Percentiles rank a stretch among this genome's conserved stretches.
Evolutionary conservation across 108 stramenopile species (phyloP).

Genomic region (Bacterosira constricta): DNA sequence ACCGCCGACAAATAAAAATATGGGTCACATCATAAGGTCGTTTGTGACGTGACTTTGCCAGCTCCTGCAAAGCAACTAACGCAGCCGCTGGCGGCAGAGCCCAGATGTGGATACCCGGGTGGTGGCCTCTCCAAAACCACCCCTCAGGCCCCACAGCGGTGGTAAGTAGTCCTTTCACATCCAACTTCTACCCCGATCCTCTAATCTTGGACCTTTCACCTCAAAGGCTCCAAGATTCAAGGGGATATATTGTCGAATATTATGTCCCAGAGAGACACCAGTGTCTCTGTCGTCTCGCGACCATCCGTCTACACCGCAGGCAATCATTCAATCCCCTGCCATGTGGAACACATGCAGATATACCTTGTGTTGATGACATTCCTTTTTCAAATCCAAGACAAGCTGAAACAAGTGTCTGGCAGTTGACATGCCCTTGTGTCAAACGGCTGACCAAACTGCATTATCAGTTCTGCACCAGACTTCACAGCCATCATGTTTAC

Average conservation of each 20-base stretch:
- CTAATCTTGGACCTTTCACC: background rate
- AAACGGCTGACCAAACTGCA: no score
- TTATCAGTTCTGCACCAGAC: no score
- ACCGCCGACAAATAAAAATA: no score
- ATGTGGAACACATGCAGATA: slow-evolving; percentile 1
- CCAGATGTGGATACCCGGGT: no score
- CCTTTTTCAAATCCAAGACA: background rate
- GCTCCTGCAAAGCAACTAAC: no score
- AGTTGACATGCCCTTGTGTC: background rate
- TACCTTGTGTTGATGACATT: background rate
- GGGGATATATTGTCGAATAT: background rate
- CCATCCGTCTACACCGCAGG: slow-evolving; percentile 9
- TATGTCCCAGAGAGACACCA: background rate
- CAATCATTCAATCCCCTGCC: slow-evolving; percentile 14
- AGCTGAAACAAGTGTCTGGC: background rate
- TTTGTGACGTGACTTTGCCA: no score
- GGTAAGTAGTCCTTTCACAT: background rate
- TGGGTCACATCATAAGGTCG: no score
- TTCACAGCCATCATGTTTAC: no score
- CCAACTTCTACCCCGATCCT: background rate
- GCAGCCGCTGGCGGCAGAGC: no score
- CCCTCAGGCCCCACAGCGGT: background rate
- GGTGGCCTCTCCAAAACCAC: no score
- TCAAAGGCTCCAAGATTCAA: background rate
- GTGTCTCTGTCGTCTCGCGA: slow-evolving; percentile 6